Base-by-base conservation (phyloP, 768 basidiomycete genomes). In the Hypholoma sublateritium region DNA sequence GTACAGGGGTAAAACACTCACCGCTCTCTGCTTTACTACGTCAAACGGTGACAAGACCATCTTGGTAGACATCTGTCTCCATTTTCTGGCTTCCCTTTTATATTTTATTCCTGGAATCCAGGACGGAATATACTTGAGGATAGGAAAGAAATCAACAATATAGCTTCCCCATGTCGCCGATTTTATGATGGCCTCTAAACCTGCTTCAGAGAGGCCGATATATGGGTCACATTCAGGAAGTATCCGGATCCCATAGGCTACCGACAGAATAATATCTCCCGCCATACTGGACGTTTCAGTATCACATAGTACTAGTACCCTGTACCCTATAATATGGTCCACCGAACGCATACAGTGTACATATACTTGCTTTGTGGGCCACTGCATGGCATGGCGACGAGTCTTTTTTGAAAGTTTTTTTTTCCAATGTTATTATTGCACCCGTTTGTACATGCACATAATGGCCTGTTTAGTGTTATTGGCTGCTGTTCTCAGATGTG, bases 101-200 rank as follows among this genome's bases (percentile, higher is more conserved):
- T 85, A 87, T 0, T 72, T 72, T 0, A 81, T 77, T 12, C 84
- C 85, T 5, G 85, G 85, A 32, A 81, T 65, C 84, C 82, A 86
- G 41, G 65, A 57, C 0, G 85, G 85, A 3, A 85, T 58, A 59
- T 79, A 65, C 62, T 67, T 67, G 34, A 74, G 58, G 13, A 65
- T 22, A 0, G 74, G 70, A 21, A 75, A 42, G 2, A 55, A 46
- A 55, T 81, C 80, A 6, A 82, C 77, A 7, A 77, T 65, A 55
- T 72, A 79, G 34, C 67, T 58, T 39, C 75, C 78, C 4, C 72
- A 71, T 17, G 67, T 62, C 1, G 67, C 64, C 8, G 53, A 35
- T 24, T 46, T 55, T 4, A 55, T 25, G 6, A 75, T 73, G 28
- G 60, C 59, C 1, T 49, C 36, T 19, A 68, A 53, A 5, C 74